phyloP scores from a whole-genome alignment of 495 filamentous ascomycete genomes.

The Aspergillus egyptiacus region DNA sequence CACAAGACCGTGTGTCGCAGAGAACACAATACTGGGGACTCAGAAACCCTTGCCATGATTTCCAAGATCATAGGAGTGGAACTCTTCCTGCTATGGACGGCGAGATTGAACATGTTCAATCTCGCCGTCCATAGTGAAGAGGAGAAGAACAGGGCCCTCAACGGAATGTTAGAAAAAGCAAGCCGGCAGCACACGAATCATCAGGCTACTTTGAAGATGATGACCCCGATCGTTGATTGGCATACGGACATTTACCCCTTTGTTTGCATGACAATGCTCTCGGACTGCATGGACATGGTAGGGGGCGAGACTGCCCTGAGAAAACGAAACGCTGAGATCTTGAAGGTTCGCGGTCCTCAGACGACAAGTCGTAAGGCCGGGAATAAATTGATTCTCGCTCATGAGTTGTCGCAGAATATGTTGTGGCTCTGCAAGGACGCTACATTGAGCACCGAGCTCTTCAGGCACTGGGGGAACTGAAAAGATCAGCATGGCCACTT shows the following conservation, averaged over 20 bases:
- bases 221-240: constrained; percentile 64
- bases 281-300: constrained; percentile 62
- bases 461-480: constrained; percentile 57
- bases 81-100: constrained; percentile 63
- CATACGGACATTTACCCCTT: constrained; percentile 72
- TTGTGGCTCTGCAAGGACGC: constrained; percentile 62
- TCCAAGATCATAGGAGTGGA: constrained; percentile 72
- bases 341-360: constrained; percentile 63
- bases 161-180: constrained; percentile 29
- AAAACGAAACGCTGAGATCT: constrained; percentile 54
- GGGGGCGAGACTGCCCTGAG: constrained; percentile 66
- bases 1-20: too few relatives aligned
- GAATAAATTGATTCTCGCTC: not conserved
- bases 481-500: constrained; percentile 68
- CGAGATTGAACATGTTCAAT: constrained; percentile 71
- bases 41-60: constrained; percentile 57
- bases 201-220: constrained; percentile 53
- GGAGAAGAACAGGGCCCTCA: constrained; percentile 46
- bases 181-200: constrained; percentile 42
- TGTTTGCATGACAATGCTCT: constrained; percentile 72
- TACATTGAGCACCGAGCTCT: constrained; percentile 70
- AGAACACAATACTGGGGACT: too few relatives aligned
- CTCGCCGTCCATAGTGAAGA: constrained; percentile 54
- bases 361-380: constrained; percentile 41
- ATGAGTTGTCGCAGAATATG: constrained; percentile 45